Evolutionary conservation across 495 filamentous ascomycete species (phyloP).

Genomic region (Neurospora sublineolata): DNA sequence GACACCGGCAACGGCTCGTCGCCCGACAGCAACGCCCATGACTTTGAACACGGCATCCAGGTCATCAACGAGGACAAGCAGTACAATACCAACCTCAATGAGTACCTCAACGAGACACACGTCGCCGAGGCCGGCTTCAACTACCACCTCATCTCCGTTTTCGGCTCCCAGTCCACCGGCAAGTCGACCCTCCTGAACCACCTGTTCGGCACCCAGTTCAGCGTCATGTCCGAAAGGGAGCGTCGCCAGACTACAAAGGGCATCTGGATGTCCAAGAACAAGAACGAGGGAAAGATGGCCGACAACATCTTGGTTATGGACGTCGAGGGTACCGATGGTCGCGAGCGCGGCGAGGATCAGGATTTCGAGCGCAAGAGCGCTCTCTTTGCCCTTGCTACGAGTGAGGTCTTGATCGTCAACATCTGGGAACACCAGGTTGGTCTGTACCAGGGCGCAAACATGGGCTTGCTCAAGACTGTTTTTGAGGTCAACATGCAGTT

Average conservation of each 20-base stretch:
- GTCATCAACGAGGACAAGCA: slow-evolving; percentile 91
- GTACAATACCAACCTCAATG: slow-evolving; percentile 76
- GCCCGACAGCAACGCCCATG: slow-evolving; percentile 39
- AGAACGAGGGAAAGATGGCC: slow-evolving; percentile 62
- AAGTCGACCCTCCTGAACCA: slow-evolving; percentile 96
- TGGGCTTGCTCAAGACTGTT: slow-evolving; percentile 95
- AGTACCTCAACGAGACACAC: slow-evolving; percentile 67
- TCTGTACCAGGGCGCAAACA: slow-evolving; percentile 95
- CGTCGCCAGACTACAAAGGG: slow-evolving; percentile 95
- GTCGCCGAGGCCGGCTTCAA: slow-evolving; percentile 87
- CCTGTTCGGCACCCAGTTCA: slow-evolving; percentile 91
- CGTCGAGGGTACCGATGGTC: slow-evolving; percentile 93
- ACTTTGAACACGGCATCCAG: slow-evolving; percentile 89
- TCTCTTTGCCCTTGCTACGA: slow-evolving; percentile 90
- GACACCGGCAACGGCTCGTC: slow-evolving; percentile 38
- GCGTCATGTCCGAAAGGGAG: slow-evolving; percentile 86
- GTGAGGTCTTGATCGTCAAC: slow-evolving; percentile 95
- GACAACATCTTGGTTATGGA: slow-evolving; percentile 99
- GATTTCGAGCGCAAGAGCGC: slow-evolving; percentile 98
- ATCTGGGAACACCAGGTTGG: slow-evolving; percentile 99
- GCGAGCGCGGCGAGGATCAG: slow-evolving; percentile 94
- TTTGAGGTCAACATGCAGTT: slow-evolving; percentile 97
- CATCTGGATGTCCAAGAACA: slow-evolving; percentile 98
- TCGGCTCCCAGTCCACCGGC: slow-evolving; percentile 95
- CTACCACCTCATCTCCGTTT: slow-evolving; percentile 97